These are phyloP conservation scores for Colletotrichum magnum DNA, from an alignment of 2,329 filamentous ascomycete species.

Conservation along the genomic window DNA sequence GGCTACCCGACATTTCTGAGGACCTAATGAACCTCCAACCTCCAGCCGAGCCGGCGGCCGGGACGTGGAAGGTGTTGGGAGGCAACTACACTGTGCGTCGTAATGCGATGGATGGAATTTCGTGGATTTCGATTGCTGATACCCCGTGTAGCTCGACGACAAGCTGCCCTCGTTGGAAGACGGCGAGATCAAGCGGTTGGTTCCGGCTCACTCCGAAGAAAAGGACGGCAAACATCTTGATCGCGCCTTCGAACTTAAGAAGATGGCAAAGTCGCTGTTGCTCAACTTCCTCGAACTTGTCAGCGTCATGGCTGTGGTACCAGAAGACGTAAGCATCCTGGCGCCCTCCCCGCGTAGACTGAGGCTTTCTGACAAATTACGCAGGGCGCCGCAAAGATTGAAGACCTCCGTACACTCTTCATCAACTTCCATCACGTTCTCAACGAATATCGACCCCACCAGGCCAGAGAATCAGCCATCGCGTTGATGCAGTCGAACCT, in stretches of 20 bases:
- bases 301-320: slow-evolving; percentile 78
- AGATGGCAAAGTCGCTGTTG: slow-evolving; percentile 85
- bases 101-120: too few relatives aligned
- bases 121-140: background rate
- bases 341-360: background rate
- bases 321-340: slow-evolving; percentile 62
- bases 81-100: slow-evolving; percentile 70
- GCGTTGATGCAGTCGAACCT: slow-evolving; percentile 89
- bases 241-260: slow-evolving; percentile 78
- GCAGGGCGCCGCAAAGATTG: slow-evolving; percentile 78
- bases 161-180: slow-evolving; percentile 77
- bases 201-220: slow-evolving; percentile 53
- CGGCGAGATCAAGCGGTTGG: slow-evolving; percentile 72
- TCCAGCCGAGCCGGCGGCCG: slow-evolving; percentile 78
- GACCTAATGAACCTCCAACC: slow-evolving; percentile 86
- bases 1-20: slow-evolving; percentile 69
- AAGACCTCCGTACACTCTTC: slow-evolving; percentile 84
- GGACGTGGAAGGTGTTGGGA: slow-evolving; percentile 83
- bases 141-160: slow-evolving; percentile 64
- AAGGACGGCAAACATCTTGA: slow-evolving; percentile 71
- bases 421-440: slow-evolving; percentile 94
- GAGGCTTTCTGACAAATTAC: background rate
- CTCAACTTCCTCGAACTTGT: slow-evolving; percentile 91
- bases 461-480: slow-evolving; percentile 90
- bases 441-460: slow-evolving; percentile 94